phyloP scores from a whole-genome alignment of 2,329 filamentous ascomycete genomes.

The Sporothrix variecibatus region DNA sequence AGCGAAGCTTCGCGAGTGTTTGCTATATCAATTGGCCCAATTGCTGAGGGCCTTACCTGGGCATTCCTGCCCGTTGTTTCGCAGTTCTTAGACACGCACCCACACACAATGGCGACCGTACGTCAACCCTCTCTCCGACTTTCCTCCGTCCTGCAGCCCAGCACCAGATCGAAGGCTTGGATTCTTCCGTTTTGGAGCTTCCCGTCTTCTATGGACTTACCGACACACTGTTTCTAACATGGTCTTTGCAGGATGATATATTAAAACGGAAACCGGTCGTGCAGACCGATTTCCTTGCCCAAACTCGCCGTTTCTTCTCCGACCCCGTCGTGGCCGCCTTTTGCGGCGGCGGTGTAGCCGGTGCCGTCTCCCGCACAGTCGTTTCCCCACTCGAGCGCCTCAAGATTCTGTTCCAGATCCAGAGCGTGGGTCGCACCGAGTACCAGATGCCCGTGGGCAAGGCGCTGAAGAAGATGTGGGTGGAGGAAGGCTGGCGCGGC shows the following conservation, averaged over 20 bases:
- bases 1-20: neutral
- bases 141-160: neutral
- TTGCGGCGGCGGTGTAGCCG: slow-evolving; percentile 88
- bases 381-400: slow-evolving; percentile 93
- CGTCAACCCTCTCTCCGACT: neutral
- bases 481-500: slow-evolving; percentile 92
- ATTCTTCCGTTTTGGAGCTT: neutral
- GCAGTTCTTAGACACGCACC: neutral
- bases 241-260: slow-evolving; percentile 17
- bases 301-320: slow-evolving; percentile 59
- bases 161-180: neutral
- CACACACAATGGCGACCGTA: slow-evolving; percentile 16
- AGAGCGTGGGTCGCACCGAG: slow-evolving; percentile 85
- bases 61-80: neutral
- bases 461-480: slow-evolving; percentile 92
- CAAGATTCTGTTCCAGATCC: slow-evolving; percentile 97
- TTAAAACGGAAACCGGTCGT: slow-evolving; percentile 32
- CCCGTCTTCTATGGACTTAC: neutral
- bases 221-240: neutral
- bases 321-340: slow-evolving; percentile 90
- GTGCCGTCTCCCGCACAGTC: slow-evolving; percentile 95
- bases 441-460: slow-evolving; percentile 92
- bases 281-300: slow-evolving; percentile 34
- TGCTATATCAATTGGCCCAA: slow-evolving; percentile 1
- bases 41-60: neutral